Evolutionary conservation across 2,329 filamentous ascomycete species (phyloP).

Genomic region (Fusarium duplospermum): DNA sequence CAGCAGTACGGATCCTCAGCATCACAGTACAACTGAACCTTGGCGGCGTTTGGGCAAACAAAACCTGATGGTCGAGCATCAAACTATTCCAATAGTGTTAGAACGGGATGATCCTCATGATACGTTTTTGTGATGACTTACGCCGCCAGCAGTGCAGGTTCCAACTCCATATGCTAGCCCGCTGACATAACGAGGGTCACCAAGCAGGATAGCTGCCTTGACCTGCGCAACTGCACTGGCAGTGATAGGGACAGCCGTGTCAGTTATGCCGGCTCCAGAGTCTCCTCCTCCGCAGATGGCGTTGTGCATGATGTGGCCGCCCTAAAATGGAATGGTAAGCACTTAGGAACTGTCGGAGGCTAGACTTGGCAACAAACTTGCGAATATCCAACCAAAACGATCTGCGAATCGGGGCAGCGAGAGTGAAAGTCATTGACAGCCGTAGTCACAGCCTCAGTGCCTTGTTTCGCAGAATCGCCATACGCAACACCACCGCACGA

Average conservation of each 20-base stretch:
- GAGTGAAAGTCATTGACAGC: slow-evolving; percentile 69
- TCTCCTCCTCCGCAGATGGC: slow-evolving; percentile 71
- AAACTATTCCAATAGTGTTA: slow-evolving; percentile 57
- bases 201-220: slow-evolving; percentile 74
- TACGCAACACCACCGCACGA: slow-evolving; percentile 71
- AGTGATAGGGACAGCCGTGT: slow-evolving; percentile 56
- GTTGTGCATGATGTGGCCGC: slow-evolving; percentile 73
- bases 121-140: slow-evolving; percentile 51
- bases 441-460: slow-evolving; percentile 67
- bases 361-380: slow-evolving; percentile 55
- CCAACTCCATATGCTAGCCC: slow-evolving; percentile 71
- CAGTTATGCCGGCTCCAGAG: slow-evolving; percentile 56
- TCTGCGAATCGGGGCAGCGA: slow-evolving; percentile 66
- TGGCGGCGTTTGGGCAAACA: slow-evolving; percentile 62
- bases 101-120: background rate
- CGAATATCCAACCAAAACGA: slow-evolving; percentile 72
- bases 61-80: slow-evolving; percentile 69
- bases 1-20: slow-evolving; percentile 74
- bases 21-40: slow-evolving; percentile 75
- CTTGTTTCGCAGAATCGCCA: slow-evolving; percentile 67
- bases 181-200: slow-evolving; percentile 67
- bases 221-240: slow-evolving; percentile 64
- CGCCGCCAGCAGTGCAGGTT: slow-evolving; percentile 66
- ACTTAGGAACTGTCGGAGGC: accelerated
- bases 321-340: slow-evolving; percentile 49